Evolutionary conservation across 2,329 filamentous ascomycete genomes (phyloP).

Genomic region (Cladorrhinum sp.): DNA sequence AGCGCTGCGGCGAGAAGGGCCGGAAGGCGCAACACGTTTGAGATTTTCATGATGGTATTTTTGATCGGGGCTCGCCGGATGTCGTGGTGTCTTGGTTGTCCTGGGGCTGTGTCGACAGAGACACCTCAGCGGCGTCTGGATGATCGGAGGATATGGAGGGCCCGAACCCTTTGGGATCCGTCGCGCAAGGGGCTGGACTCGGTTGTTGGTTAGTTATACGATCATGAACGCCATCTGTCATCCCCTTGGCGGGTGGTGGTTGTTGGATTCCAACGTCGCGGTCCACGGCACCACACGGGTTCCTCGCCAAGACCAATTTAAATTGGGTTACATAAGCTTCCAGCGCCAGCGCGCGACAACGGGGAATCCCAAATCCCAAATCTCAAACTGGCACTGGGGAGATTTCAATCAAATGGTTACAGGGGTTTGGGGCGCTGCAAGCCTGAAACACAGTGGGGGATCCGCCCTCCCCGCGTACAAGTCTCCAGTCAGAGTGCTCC

Average conservation of each 20-base stretch:
- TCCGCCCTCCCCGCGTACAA: neutral
- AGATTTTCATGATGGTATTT: constrained; percentile 48
- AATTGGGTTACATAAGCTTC: constrained; percentile 3
- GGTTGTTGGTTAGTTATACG: neutral
- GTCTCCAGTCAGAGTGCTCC: neutral
- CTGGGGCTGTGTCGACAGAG: neutral
- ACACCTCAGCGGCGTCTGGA: neutral
- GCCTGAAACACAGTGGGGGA: neutral
- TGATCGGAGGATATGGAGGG: neutral
- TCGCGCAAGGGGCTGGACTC: neutral
- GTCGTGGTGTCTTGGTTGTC: neutral
- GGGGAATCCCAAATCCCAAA: neutral
- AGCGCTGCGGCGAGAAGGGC: constrained; percentile 48
- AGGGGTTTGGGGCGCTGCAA: neutral
- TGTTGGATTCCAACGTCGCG: neutral
- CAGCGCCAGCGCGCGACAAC: neutral
- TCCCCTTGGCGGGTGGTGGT: neutral
- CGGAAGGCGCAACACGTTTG: constrained; percentile 42
- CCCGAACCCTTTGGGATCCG: neutral
- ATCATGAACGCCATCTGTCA: constrained; percentile 1
- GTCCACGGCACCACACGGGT: neutral
- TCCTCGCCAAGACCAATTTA: constrained; percentile 6
- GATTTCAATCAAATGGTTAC: neutral
- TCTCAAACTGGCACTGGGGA: constrained; percentile 2
- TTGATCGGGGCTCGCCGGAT: neutral